Evolutionary conservation across 2,329 filamentous ascomycete genomes (phyloP), one percentile per base, ranked within the genome.

Genomic region (Neofusicoccum sp.): DNA sequence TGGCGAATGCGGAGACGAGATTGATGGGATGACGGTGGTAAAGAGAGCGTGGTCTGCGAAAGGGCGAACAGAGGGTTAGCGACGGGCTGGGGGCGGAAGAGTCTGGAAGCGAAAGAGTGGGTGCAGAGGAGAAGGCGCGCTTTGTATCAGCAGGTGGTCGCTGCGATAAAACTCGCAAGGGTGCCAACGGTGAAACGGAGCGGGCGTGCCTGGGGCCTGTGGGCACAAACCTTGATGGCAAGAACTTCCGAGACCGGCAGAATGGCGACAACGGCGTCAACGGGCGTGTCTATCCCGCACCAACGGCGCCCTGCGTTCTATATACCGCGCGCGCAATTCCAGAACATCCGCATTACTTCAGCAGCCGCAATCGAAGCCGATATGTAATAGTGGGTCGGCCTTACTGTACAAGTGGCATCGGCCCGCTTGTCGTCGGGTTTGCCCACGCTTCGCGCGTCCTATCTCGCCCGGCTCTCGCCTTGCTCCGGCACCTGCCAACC

Each of bases 61-160:
- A 48, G 40, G 38, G 41, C 20, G 28, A 59, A 53, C 26, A 56
- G 44, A 45, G 36, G 30, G 36, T 47, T 54, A 60, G 56, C 30
- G 6, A 33, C 2, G n/a, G 6, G 56, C 7, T 38, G 49, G 6
- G n/a, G 36, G 20, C 20, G 20, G 20, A 20, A 14, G 40, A 28
- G 40, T 16, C 38, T 44, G 41, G 20, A 28, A 58, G 49, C 31
- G 20, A 20, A 20, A 26, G 30, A 20, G n/a, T 8, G 7, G 16
- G 8, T n/a, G n/a, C 33, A 43, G 49, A 14, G 28, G 49, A 12
- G 51, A 56, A 56, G 51, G 40, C 54, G 44, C 12, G 41, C 44
- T 58, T 58, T 53, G 58, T 64, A 68, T 70, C 65, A 71, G 67
- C 67, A 69, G 67, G 70, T 66, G 66, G 65, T 67, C 51, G 20